These are phyloP conservation scores for Globisporangium carolinianum DNA, from an alignment of 352 stramenopile genomes.

Conservation along the genomic window DNA sequence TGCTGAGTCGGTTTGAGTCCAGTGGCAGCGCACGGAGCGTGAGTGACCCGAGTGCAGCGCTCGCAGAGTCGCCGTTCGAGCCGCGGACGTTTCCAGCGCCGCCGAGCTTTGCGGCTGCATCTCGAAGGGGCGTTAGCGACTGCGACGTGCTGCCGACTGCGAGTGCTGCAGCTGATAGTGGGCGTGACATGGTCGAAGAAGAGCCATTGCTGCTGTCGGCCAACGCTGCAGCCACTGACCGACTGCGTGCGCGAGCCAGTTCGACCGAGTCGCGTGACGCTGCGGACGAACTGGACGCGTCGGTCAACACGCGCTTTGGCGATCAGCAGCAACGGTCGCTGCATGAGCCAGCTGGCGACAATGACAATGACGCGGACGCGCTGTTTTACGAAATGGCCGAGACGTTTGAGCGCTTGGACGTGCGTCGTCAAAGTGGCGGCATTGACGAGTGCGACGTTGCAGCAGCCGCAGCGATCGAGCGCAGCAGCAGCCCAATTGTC, in stretches of 20 bases:
- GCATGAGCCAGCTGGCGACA: neutral
- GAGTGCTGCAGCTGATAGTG: constrained; percentile 1
- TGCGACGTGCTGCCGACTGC: constrained; percentile 1
- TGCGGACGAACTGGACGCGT: neutral
- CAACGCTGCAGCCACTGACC: neutral
- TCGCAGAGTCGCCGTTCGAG: constrained; percentile 20
- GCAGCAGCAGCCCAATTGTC: constrained; percentile 2
- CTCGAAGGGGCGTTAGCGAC: neutral
- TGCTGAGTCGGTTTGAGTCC: constrained; percentile 27
- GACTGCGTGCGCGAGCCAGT: too few relatives aligned
- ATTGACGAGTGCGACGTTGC: constrained; percentile 1
- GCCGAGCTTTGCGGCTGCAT: neutral
- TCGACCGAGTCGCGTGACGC: neutral
- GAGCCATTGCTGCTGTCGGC: constrained; percentile 4
- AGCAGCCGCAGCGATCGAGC: neutral
- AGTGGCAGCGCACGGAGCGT: constrained; percentile 13
- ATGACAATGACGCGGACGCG: constrained; percentile 7
- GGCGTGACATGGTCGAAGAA: constrained; percentile 10
- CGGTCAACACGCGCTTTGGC: neutral
- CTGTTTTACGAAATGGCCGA: constrained; percentile 27
- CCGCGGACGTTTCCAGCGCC: neutral
- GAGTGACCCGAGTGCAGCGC: constrained; percentile 40
- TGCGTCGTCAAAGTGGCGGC: neutral
- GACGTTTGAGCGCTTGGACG: constrained; percentile 14
- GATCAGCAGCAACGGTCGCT: constrained; percentile 3